Percentiles rank a stretch among this genome's conserved stretches.
phyloP scores from a whole-genome alignment of 192 early-diverging fungal genomes.

The Paraglomus occultum region DNA sequence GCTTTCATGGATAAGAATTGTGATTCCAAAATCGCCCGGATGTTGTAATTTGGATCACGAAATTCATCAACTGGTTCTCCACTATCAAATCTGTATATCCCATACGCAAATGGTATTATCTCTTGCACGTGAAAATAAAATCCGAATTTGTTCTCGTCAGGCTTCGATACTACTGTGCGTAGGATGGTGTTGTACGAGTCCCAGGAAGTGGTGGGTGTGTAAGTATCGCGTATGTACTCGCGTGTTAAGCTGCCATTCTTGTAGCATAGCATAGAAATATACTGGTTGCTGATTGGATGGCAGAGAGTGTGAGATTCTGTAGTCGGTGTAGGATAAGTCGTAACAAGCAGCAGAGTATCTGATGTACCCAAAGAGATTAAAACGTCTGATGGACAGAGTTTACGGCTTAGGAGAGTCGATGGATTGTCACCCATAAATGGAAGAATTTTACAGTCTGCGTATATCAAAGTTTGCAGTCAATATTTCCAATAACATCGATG shows the following conservation, averaged over 20 bases:
- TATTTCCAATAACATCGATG: background rate
- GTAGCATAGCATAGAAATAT: constrained; percentile 78
- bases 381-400: constrained; percentile 50
- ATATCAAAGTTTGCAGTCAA: background rate
- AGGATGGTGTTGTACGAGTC: constrained; percentile 11
- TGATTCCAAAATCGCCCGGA: constrained; percentile 70
- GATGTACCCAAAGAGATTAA: constrained; percentile 79
- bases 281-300: constrained; percentile 64
- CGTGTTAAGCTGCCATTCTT: constrained; percentile 86
- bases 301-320: constrained; percentile 39
- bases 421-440: constrained; percentile 85
- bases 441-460: constrained; percentile 51
- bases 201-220: constrained; percentile 39
- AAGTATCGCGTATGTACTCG: constrained; percentile 62
- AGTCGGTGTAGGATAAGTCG: constrained; percentile 35
- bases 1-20: constrained; percentile 71
- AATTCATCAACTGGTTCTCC: constrained; percentile 43
- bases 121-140: constrained; percentile 76
- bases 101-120: constrained; percentile 71
- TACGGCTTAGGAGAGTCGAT: constrained; percentile 59
- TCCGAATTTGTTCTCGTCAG: constrained; percentile 40
- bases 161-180: constrained; percentile 25
- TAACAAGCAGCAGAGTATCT: constrained; percentile 69
- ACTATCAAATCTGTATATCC: constrained; percentile 60
- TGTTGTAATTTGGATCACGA: constrained; percentile 35